phyloP scores from a whole-genome alignment of 345 rosid species.

The Pistacia vera region DNA sequence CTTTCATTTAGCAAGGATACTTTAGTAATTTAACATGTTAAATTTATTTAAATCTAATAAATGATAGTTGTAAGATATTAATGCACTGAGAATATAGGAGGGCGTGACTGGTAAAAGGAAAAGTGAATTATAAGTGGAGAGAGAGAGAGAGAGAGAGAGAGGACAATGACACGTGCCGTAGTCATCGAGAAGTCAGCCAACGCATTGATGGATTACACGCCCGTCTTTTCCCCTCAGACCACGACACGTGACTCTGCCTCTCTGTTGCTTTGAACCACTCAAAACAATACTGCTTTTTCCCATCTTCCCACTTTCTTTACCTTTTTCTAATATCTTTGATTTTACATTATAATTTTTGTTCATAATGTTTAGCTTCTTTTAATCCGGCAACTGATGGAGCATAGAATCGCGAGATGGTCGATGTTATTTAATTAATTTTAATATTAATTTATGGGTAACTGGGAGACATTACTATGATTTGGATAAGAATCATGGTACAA shows the following conservation, averaged over 20 bases:
- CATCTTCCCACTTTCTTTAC: not conserved
- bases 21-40: no score
- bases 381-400: constrained; percentile 42
- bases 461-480: constrained; percentile 38
- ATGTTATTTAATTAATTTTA: not conserved
- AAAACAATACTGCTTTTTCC: constrained; percentile 12
- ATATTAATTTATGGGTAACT: not conserved
- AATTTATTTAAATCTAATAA: no score
- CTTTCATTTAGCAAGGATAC: no score
- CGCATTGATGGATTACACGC: constrained; percentile 19
- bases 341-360: no score
- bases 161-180: constrained; percentile 33
- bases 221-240: constrained; percentile 7
- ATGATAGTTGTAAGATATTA: no score
- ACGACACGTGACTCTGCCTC: constrained; percentile 53
- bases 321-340: not conserved
- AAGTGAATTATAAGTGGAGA: not conserved
- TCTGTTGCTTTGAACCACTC: constrained; percentile 31
- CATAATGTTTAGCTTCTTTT: constrained; percentile 35
- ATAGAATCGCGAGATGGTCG: constrained; percentile 24
- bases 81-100: no score
- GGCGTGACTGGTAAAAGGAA: not conserved
- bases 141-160: not conserved
- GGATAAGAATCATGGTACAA: constrained; percentile 30
- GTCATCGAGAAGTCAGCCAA: constrained; percentile 40